These are phyloP conservation scores for Fusarium sp. DNA, from an alignment of 2,329 filamentous ascomycete genomes.

Conservation along the genomic window DNA sequence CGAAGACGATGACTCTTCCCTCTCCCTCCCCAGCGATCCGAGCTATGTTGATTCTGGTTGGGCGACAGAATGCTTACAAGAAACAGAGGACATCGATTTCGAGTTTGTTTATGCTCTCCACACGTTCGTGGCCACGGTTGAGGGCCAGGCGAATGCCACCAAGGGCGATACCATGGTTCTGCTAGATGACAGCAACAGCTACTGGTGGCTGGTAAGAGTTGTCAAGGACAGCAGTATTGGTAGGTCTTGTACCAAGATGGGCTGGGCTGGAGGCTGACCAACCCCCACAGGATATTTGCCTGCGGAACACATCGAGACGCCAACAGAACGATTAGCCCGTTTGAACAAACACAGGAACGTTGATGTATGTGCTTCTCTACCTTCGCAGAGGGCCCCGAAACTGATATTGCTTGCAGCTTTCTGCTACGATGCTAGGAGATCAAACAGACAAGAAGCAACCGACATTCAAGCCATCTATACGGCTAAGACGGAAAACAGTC, in stretches of 20 bases:
- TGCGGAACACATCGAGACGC: constrained; percentile 98
- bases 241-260: constrained; percentile 49
- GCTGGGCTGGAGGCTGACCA: constrained; percentile 34
- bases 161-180: constrained; percentile 99
- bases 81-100: constrained; percentile 98
- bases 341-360: constrained; percentile 99
- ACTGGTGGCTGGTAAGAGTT: constrained; percentile 98
- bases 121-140: constrained; percentile 97
- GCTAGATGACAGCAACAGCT: constrained; percentile 98
- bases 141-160: constrained; percentile 97
- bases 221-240: constrained; percentile 97
- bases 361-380: constrained; percentile 72
- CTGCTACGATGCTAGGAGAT: constrained; percentile 72
- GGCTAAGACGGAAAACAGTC: constrained; percentile 86
- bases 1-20: constrained; percentile 63
- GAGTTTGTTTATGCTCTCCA: constrained; percentile 99
- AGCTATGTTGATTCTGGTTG: constrained; percentile 79
- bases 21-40: constrained; percentile 66
- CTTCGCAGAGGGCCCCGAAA: background rate
- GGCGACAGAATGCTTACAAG: constrained; percentile 87
- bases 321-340: constrained; percentile 91
- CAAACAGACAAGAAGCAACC: constrained; percentile 83
- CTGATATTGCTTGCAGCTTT: constrained; percentile 58
- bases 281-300: constrained; percentile 82
- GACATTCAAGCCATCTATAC: constrained; percentile 81